phyloP scores from a whole-genome alignment of 2,329 filamentous ascomycete genomes.

The Diaporthe longicolla region DNA sequence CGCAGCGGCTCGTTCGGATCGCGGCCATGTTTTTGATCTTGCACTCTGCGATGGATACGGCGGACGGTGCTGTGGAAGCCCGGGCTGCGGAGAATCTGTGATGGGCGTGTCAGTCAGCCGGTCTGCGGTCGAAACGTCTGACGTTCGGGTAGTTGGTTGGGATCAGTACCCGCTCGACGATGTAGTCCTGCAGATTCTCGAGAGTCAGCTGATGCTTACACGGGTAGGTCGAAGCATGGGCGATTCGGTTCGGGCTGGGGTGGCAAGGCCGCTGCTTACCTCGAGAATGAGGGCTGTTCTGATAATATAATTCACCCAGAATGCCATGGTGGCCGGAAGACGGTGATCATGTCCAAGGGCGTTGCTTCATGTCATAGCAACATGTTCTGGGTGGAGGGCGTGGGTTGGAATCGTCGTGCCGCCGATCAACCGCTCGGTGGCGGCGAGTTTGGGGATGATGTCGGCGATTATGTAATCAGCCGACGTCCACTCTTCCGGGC shows the following conservation, averaged over 20 bases:
- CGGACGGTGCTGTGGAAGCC: constrained; percentile 67
- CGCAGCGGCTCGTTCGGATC: constrained; percentile 65
- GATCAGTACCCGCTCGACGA: constrained; percentile 44
- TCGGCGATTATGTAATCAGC: constrained; percentile 33
- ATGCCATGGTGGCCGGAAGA: constrained; percentile 9
- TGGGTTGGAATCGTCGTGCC: no score
- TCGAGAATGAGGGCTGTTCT: constrained; percentile 24
- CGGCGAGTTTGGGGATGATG: constrained; percentile 20
- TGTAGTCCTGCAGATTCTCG: constrained; percentile 41
- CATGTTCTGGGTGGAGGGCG: not conserved
- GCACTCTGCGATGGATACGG: constrained; percentile 64
- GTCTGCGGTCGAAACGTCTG: not conserved
- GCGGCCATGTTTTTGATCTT: constrained; percentile 64
- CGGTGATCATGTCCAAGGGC: not conserved
- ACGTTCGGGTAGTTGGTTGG: rapidly evolving
- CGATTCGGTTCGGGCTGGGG: no score
- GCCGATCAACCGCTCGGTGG: no score
- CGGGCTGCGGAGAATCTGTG: constrained; percentile 64
- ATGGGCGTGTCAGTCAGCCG: constrained; percentile 37
- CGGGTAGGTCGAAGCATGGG: not conserved
- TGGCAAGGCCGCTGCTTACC: not conserved
- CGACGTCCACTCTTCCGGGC: not conserved
- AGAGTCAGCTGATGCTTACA: not conserved
- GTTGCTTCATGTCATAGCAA: not conserved
- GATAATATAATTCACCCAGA: constrained; percentile 36